Evolutionary conservation across 2,329 filamentous ascomycete genomes (phyloP).

Genomic region (Penicillium rolfsii): DNA sequence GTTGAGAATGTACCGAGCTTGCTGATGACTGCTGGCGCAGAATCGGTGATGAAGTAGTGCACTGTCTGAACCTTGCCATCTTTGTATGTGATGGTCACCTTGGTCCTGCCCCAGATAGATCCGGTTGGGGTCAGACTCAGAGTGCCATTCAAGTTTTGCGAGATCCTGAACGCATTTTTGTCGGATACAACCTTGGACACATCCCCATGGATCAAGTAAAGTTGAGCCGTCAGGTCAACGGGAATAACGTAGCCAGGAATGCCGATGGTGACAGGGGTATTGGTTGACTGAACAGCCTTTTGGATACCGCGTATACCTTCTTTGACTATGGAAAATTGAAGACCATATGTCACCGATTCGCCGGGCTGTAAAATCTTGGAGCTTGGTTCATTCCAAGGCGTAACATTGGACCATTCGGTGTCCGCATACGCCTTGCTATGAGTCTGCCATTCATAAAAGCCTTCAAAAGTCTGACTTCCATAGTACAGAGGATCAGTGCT

Average conservation of each 20-base stretch:
- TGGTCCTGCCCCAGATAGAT: slow-evolving; percentile 55
- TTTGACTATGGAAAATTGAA: slow-evolving; percentile 55
- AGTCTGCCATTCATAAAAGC: slow-evolving; percentile 64
- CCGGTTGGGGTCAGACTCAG: slow-evolving; percentile 43
- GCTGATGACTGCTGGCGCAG: slow-evolving; percentile 48
- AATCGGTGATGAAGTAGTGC: slow-evolving; percentile 60
- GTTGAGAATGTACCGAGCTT: slow-evolving; percentile 59
- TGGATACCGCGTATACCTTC: slow-evolving; percentile 55
- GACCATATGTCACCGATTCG: slow-evolving; percentile 52
- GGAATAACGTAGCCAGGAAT: slow-evolving; percentile 61
- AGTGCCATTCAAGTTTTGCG: slow-evolving; percentile 43
- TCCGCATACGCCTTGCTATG: slow-evolving; percentile 59
- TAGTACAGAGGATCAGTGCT: slow-evolving; percentile 49
- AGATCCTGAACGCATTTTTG: slow-evolving; percentile 38
- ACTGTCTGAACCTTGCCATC: slow-evolving; percentile 56
- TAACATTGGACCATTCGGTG: slow-evolving; percentile 56
- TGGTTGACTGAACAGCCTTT: slow-evolving; percentile 47
- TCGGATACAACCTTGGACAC: slow-evolving; percentile 33
- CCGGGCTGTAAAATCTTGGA: slow-evolving; percentile 52
- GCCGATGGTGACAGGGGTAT: slow-evolving; percentile 55
- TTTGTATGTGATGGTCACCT: slow-evolving; percentile 53
- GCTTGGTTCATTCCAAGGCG: slow-evolving; percentile 61
- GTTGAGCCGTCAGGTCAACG: slow-evolving; percentile 49
- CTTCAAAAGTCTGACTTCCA: slow-evolving; percentile 61
- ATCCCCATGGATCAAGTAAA: slow-evolving; percentile 50